Evolutionary conservation across 1,139 yeast genomes (phyloP), one percentile per base, ranked within the genome.

Genomic region (Yarrowia galli): DNA sequence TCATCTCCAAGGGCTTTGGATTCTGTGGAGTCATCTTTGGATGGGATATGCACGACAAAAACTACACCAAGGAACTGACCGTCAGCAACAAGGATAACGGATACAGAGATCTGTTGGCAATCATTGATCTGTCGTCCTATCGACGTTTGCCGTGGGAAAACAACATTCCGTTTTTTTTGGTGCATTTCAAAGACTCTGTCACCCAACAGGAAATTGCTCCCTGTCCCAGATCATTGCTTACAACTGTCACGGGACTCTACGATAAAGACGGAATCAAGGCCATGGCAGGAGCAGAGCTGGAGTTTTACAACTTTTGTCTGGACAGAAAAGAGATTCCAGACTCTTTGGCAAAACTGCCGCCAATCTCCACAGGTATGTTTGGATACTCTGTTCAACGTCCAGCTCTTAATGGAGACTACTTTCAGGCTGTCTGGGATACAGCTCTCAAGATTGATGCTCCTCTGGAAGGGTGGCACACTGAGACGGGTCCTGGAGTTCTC

Each of bases 401-500:
- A 2, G 71, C 73, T 1, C 72, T 75, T 40, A 76, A 77, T 67
- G 72, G 73, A 64, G 76, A 74, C 22, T 78, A 74, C 69, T 78
- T 74, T 69, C 73, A 75, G 66, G 75, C 72, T 36, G 72, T 78
- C 38, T 70, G 76, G 63, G 68, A 75, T 16, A 70, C 73, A 2
- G 73, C 77, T 68, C 64, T 68, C 12, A 65, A 69, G 15, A 71
- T 77, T 35, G 73, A 73, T 46, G 73, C 76, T 23, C 75, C 74
- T 22, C 70, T 78, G 42, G 81, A 78, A 67, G 79, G 80, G 5
- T 78, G 78, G 77, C 80, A 78, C 68, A 77, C 80, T 0, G 81
- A 78, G 65, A 77, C 80, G 1, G 81, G 81, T 5, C 81, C 81
- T 10, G 80, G 81, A 16, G 81, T 78, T 8, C 77, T 74, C 67